Evolutionary conservation across 2,329 filamentous ascomycete genomes (phyloP), one percentile per base, ranked within the genome.

Genomic region (Mycosphaerella arachidis): DNA sequence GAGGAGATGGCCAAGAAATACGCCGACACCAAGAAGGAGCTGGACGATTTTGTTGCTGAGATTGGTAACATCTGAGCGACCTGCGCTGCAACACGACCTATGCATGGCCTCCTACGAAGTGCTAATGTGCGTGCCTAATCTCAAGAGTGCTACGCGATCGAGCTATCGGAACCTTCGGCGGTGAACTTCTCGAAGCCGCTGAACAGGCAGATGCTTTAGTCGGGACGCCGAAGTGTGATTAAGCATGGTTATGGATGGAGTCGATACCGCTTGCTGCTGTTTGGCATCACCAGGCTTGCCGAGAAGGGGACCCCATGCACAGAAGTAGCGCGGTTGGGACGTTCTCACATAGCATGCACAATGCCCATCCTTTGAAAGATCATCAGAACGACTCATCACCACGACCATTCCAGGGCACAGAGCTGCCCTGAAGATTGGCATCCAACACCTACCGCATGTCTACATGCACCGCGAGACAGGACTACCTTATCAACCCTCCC

Each of bases 1-100:
- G 94, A 97, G 81, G 93, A 97, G 78, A 95, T 96, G 89, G 78
- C 88, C 71, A 89, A 92, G 86, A 96, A 97, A 82, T 89, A 95
- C 83, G 80, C 81, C 68, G 77, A 83, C 59, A 84, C 91, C 70
- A 87, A 96, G 84, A 93, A 93, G 84, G 92, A 97, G 77, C 82
- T 97, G 74, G 87, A 95, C 73, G 89, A 93, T 68, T 90, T 97
- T 78, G 90, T 94, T 80, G 79, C 82, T 71, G 92, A 96, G 80
- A 92, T 97, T 79, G 89, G 88, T 83, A 94, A 91, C 81, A 92
- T 97, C 79, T 97, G 86, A 86, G 51, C 58, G 57, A 18, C 51
- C 13, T 10, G 20, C 43, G 13, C 30, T 20, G 33, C 13, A 27
- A 27, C 29, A 54, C 56, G 31, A 13, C 56, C 27, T 43, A 35